Base-by-base conservation (phyloP, 2,329 filamentous ascomycete genomes). In the Colletotrichum camelliae region DNA sequence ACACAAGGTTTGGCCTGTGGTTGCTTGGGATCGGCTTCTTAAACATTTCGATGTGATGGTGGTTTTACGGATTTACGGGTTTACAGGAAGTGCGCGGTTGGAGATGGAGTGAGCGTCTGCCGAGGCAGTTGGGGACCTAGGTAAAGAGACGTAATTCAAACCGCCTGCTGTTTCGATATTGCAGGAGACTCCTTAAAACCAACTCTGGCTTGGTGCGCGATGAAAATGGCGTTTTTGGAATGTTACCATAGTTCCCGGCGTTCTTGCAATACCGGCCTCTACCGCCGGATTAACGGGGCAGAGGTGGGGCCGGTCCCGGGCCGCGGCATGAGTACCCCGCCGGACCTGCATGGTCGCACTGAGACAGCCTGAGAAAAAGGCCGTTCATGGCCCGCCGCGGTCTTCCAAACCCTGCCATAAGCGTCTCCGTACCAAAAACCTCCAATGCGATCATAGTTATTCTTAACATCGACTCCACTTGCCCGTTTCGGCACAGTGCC, bases 141-240 rank as follows among this genome's bases (percentile, higher is more conserved):
- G 18, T 4, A 6, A n/a, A 43, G 0, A 43, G 18, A 3, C 18
- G 0, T 0, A 6, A 4, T 0, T n/a, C 18, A 43, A 43, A 9
- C 0, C 18, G 18, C 0, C 39, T 43, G 0, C 0, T 5, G n/a
- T 5, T n/a, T 6, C 5, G 7, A 43, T 43, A 2, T 35, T 6
- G 33, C 13, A 15, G 16, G 3, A 39, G 37, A 1, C 37, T 8
- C 15, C 37, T 1, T 16, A 16, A 2, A 39, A 39, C 1, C 15
- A 39, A 2, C 16, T 7, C 37, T 18, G 15, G 15, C 37, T 8
- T 1, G 37, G 37, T 8, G 15, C 37, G 16, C 15, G 8, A 8
- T 39, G 37, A 15, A 37, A 39, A 39, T 18, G 15, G 15, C 37
- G 7, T 18, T 43, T 43, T 10, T n/a, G 4, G 39, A n/a, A 8